These are phyloP conservation scores for Daldinia caldariorum DNA, from an alignment of 495 filamentous ascomycete species.

Conservation along the genomic window DNA sequence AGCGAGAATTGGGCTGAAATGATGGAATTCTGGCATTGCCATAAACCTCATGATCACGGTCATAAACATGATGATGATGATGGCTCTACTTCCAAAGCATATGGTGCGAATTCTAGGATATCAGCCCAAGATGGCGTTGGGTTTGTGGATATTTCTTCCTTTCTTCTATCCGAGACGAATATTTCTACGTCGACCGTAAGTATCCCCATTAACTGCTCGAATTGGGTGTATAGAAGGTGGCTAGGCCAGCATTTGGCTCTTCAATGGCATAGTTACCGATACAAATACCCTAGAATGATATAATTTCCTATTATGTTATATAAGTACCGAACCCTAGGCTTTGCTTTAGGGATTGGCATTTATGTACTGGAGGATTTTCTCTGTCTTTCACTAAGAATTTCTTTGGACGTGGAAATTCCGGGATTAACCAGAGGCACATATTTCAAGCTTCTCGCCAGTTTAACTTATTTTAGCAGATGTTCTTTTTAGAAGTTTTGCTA, in stretches of 20 bases:
- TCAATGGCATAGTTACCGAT: constrained; percentile 81
- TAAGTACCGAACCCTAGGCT: constrained; percentile 26
- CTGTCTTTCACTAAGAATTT: constrained; percentile 61
- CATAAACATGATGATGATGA: constrained; percentile 53
- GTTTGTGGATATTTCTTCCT: constrained; percentile 81
- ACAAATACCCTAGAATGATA: constrained; percentile 86
- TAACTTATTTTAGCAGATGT: not conserved
- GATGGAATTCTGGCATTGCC: constrained; percentile 99
- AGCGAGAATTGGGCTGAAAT: constrained; percentile 99
- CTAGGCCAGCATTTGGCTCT: constrained; percentile 62
- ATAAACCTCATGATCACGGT: constrained; percentile 76
- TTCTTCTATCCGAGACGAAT: constrained; percentile 73
- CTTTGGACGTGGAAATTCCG: constrained; percentile 60
- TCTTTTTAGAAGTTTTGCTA: constrained; percentile 49
- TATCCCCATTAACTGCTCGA: constrained; percentile 22
- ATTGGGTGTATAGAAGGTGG: constrained; percentile 91
- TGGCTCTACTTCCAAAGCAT: constrained; percentile 70
- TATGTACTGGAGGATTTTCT: constrained; percentile 49
- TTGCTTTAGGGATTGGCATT: constrained; percentile 47
- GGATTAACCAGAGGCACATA: constrained; percentile 71
- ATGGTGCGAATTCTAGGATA: constrained; percentile 77
- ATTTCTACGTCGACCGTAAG: constrained; percentile 32
- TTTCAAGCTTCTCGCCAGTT: not conserved
- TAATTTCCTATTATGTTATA: constrained; percentile 48
- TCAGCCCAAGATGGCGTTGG: constrained; percentile 70